Evolutionary conservation across 129 eudicot genomes (phyloP).

Genomic region (Daucus carota): DNA sequence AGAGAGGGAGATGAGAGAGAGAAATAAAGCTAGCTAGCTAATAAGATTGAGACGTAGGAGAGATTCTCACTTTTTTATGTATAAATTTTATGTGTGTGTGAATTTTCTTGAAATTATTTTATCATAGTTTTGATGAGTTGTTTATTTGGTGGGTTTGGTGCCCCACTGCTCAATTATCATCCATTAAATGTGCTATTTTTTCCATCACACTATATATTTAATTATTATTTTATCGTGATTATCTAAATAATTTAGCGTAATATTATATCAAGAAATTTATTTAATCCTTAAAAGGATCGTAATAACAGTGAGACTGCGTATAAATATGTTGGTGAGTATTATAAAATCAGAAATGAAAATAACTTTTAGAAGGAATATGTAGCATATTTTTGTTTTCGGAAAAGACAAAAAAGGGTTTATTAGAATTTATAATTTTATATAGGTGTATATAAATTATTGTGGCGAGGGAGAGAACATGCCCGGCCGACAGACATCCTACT

Average conservation of each 20-base stretch:
- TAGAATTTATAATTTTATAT: background rate
- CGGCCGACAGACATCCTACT: constrained; percentile 1
- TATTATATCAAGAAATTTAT: too few species aligned
- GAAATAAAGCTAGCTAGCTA: background rate
- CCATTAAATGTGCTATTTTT: background rate
- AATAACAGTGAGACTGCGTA: too few species aligned
- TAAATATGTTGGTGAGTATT: too few species aligned
- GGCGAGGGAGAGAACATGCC: background rate
- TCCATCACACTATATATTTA: too few species aligned
- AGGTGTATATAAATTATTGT: background rate
- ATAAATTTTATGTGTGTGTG: background rate
- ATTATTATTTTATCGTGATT: too few species aligned
- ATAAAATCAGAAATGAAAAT: too few species aligned
- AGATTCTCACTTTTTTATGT: constrained; percentile 1
- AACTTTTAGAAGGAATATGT: too few species aligned
- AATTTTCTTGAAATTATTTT: background rate
- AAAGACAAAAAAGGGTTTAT: background rate
- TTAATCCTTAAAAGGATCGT: too few species aligned
- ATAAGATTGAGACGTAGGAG: constrained; percentile 17
- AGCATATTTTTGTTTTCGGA: background rate
- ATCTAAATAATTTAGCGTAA: too few species aligned
- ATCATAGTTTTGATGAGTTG: background rate
- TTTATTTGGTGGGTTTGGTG: background rate
- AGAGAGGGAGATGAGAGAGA: constrained; percentile 30
- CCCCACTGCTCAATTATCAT: background rate